phyloP scores from a whole-genome alignment of 2,329 filamentous ascomycete genomes.

The Calonectria fujianensis region DNA sequence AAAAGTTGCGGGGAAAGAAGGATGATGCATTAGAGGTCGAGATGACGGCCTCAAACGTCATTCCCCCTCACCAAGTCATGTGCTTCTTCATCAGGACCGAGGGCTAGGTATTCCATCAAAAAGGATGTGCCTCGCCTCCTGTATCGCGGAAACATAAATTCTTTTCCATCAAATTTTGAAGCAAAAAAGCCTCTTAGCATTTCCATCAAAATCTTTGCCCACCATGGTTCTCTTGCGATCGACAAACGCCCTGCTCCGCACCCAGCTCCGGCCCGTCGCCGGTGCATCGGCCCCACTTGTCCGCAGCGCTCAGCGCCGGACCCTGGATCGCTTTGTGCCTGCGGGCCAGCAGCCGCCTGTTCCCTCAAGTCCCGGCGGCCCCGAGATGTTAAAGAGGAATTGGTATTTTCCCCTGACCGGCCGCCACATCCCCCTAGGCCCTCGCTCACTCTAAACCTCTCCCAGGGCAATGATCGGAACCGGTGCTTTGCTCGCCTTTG shows the following conservation, averaged over 20 bases:
- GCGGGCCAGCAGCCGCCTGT: slow-evolving; percentile 58
- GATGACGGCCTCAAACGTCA: slow-evolving; percentile 33
- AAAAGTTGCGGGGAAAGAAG: slow-evolving; percentile 13
- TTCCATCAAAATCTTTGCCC: not conserved
- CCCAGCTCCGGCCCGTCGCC: slow-evolving; percentile 47
- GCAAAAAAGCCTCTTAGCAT: not conserved
- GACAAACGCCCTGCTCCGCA: slow-evolving; percentile 37
- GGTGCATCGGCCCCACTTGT: slow-evolving; percentile 48
- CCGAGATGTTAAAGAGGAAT: slow-evolving; percentile 57
- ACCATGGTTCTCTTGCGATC: slow-evolving; percentile 44
- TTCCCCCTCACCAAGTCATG: slow-evolving; percentile 34
- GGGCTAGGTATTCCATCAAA: slow-evolving; percentile 6
- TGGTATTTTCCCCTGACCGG: slow-evolving; percentile 51
- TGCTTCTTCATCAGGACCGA: slow-evolving; percentile 18
- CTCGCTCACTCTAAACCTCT: not conserved
- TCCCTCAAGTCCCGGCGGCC: slow-evolving; percentile 53
- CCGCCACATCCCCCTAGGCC: not conserved
- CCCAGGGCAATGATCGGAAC: slow-evolving; percentile 57
- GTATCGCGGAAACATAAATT: not conserved
- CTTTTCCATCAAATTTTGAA: not conserved
- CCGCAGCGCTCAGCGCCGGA: slow-evolving; percentile 46
- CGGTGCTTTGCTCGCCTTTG: slow-evolving; percentile 52
- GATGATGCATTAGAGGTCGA: slow-evolving; percentile 1
- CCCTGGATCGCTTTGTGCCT: slow-evolving; percentile 46
- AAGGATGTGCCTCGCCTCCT: not conserved